Conservation (phyloP, 257 asterid genomes). For the Anisodus tanguticus region DNA sequence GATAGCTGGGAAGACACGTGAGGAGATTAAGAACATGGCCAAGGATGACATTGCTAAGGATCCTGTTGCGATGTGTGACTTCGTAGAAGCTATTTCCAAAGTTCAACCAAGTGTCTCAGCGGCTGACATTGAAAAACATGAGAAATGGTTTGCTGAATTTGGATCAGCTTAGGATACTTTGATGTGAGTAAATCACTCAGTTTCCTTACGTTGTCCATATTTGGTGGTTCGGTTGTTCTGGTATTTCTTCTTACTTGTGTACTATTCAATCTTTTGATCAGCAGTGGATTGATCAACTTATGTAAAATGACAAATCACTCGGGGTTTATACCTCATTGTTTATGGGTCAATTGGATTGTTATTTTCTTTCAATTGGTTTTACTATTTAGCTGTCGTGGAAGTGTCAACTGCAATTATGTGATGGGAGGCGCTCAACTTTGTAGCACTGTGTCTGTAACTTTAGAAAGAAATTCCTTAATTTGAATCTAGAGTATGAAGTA, state of each 20-base stretch:
- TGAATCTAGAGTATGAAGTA: neutral
- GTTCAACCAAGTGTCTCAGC: constrained; percentile 98
- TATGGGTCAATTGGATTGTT: neutral
- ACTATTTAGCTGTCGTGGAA: neutral
- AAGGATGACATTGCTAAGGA: constrained; percentile 92
- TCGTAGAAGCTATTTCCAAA: constrained; percentile 81
- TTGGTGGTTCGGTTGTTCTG: neutral
- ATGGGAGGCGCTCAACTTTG: neutral
- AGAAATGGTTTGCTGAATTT: constrained; percentile 91
- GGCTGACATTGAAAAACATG: constrained; percentile 87
- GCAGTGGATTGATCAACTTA: neutral
- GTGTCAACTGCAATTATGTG: neutral
- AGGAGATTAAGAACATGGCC: constrained; percentile 86
- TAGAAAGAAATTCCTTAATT: neutral
- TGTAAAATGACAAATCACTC: constrained; percentile 11
- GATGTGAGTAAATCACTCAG: neutral
- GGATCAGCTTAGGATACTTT: constrained; percentile 66
- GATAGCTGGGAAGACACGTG: constrained; percentile 86
- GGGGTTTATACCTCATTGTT: neutral
- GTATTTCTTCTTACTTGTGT: neutral
- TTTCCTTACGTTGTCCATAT: neutral
- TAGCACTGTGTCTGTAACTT: neutral
- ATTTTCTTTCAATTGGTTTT: constrained; percentile 22
- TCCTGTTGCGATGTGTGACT: constrained; percentile 94
- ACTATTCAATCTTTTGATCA: neutral